These are phyloP conservation scores for Xerocomus potaroensis DNA, from an alignment of 768 basidiomycete genomes.

Conservation along the genomic window DNA sequence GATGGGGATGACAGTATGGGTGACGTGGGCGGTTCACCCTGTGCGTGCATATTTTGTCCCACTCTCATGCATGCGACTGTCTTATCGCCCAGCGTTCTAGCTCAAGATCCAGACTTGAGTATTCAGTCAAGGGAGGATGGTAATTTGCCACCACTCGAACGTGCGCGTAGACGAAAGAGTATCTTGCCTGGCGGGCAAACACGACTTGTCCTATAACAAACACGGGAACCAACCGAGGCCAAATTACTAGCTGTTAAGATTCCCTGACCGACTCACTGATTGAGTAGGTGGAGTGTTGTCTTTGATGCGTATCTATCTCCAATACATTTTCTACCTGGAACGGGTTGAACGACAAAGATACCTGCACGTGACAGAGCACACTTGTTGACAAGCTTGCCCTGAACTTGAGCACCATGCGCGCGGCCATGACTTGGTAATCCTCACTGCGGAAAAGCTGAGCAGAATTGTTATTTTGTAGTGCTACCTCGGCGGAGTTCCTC, in stretches of 20 bases:
- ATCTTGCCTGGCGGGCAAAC: slow-evolving; percentile 31
- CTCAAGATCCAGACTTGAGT: slow-evolving; percentile 26
- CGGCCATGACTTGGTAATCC: too few relatives aligned
- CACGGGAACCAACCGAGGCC: not conserved
- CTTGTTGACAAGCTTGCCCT: too few relatives aligned
- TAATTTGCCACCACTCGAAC: slow-evolving; percentile 64
- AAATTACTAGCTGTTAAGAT: not conserved
- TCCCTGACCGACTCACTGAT: not conserved
- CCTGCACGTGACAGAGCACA: too few relatives aligned
- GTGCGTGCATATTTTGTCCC: slow-evolving; percentile 15
- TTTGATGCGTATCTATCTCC: too few relatives aligned
- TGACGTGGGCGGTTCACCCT: slow-evolving; percentile 13
- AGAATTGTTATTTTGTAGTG: too few relatives aligned
- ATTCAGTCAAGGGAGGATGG: slow-evolving; percentile 43
- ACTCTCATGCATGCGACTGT: slow-evolving; percentile 3
- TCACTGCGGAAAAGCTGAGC: too few relatives aligned
- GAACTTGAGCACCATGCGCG: too few relatives aligned
- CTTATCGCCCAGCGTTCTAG: slow-evolving; percentile 1
- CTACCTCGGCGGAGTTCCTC: too few relatives aligned
- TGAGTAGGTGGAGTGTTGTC: not conserved
- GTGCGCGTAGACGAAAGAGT: slow-evolving; percentile 52
- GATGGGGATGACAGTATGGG: slow-evolving; percentile 32
- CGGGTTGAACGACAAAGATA: too few relatives aligned
- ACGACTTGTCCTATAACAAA: slow-evolving; percentile 17
- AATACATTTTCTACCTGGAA: too few relatives aligned